Evolutionary conservation across 768 basidiomycete genomes (phyloP), one percentile per base, ranked within the genome.

Genomic region (Amanita brunnescens): DNA sequence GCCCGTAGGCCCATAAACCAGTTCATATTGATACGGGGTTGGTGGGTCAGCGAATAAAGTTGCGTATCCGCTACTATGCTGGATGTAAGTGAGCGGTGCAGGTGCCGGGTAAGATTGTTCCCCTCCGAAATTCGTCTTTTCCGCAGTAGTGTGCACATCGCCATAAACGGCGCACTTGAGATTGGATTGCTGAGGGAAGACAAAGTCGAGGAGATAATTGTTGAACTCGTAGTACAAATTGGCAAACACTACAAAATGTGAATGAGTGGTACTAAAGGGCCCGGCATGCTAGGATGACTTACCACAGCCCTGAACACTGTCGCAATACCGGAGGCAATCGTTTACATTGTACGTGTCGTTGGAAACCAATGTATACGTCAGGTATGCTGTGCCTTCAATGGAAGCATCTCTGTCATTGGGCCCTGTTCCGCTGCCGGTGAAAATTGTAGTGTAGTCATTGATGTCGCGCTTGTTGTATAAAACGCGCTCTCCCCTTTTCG

Each of bases 201-300:
- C 65, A 50, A 63, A 68, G 49, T 73, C 73, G 24, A 73, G 62
- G 6, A 69, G 63, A 6, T 59, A 52, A 54, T 76, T 76, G 58
- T 75, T 76, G 62, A 60, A 68, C 53, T 78, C 74, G 60, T 78
- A 76, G 51, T 67, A 78, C 20, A 78, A 49, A 55, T 78, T 78
- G 10, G 66, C 75, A 53, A 76, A 76, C 4, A 74, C 76, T 78
- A 35, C n/a, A n/a, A n/a, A 35, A 24, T 45, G 24, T 29, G 32
- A 39, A 7, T 32, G 9, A 26, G 48, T 39, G 40, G n/a, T 35
- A 53, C n/a, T 37, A 24, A 30, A 16, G 49, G 23, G 29, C 20
- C 2, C 5, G 12, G n/a, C n/a, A n/a, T 3, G 35, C 12, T 26
- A 38, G 14, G n/a, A n/a, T 21, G 45, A 66, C 70, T 37, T 59